Conservation (phyloP, 108 stramenopile species). For the Fragilariopsis cylindrus region DNA sequence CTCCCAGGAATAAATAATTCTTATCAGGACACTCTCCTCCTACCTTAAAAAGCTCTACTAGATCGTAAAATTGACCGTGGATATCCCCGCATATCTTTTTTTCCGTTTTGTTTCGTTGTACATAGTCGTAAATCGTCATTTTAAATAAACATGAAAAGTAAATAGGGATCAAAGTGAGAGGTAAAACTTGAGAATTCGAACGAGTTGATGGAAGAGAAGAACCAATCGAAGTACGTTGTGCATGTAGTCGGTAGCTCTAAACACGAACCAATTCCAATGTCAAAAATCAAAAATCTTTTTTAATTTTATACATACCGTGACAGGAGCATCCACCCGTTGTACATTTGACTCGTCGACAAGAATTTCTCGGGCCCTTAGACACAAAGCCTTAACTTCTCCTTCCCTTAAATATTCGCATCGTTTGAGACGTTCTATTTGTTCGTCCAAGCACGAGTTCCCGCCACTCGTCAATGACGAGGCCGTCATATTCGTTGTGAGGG, state of each 20-base stretch:
- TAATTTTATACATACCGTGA: slow-evolving; percentile 74
- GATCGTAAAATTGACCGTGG: slow-evolving; percentile 99
- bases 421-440: slow-evolving; percentile 92
- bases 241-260: not conserved
- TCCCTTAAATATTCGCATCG: slow-evolving; percentile 98
- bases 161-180: no score
- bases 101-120: slow-evolving; percentile 42
- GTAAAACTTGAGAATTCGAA: not conserved
- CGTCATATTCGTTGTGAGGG: slow-evolving; percentile 61
- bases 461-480: slow-evolving; percentile 57
- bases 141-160: no score
- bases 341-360: slow-evolving; percentile 99
- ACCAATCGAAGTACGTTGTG: not conserved
- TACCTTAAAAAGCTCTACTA: slow-evolving; percentile 97
- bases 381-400: slow-evolving; percentile 97
- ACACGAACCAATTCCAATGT: not conserved
- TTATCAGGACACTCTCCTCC: slow-evolving; percentile 98
- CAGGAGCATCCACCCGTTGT: slow-evolving; percentile 97
- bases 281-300: not conserved
- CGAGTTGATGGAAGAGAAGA: not conserved
- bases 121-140: not conserved
- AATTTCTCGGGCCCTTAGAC: slow-evolving; percentile 96
- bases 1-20: slow-evolving; percentile 98
- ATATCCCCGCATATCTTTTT: slow-evolving; percentile 97
- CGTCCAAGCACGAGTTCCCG: slow-evolving; percentile 76